A percentile compares a stretch with the other conserved stretches of the same genome.
phyloP scores from a whole-genome alignment of 768 basidiomycete species.

The Ephemerocybe angulata region DNA sequence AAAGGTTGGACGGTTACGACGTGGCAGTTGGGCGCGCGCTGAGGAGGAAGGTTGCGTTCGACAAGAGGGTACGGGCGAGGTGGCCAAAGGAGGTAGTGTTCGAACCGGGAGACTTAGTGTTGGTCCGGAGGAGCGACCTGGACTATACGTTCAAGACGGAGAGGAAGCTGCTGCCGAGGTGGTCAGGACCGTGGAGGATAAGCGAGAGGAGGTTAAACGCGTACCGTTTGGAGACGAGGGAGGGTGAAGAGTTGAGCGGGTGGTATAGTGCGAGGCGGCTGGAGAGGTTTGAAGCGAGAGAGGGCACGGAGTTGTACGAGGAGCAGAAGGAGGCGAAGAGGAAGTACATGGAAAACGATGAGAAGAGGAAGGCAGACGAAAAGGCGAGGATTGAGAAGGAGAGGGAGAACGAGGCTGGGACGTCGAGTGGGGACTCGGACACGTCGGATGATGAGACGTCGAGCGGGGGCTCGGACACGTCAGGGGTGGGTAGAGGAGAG shows the following conservation, averaged over 20 bases:
- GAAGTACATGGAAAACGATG: background rate
- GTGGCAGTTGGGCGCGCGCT: slow-evolving; percentile 20
- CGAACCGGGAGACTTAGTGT: slow-evolving; percentile 24
- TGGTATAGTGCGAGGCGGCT: background rate
- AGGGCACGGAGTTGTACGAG: slow-evolving; percentile 1
- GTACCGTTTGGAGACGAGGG: background rate
- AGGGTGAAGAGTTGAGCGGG: background rate
- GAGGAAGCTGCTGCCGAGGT: slow-evolving; percentile 27
- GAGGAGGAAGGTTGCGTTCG: slow-evolving; percentile 24
- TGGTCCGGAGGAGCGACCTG: slow-evolving; percentile 24
- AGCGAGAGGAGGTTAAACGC: background rate
- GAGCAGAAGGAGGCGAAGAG: background rate
- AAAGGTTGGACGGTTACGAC: slow-evolving; percentile 26
- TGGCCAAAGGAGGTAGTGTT: slow-evolving; percentile 23
- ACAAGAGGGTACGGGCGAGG: slow-evolving; percentile 17
- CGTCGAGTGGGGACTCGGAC: background rate
- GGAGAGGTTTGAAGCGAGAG: background rate
- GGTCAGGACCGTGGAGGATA: slow-evolving; percentile 23
- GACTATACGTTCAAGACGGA: slow-evolving; percentile 24
- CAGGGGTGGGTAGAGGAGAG: no score
- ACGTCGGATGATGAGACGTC: slow-evolving; percentile 1
- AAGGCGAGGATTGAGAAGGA: background rate
- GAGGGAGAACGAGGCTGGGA: background rate
- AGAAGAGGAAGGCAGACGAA: background rate
- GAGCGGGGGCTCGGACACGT: no score